phyloP scores from a whole-genome alignment of 2,329 filamentous ascomycete species.

The Botryotinia globosa region DNA sequence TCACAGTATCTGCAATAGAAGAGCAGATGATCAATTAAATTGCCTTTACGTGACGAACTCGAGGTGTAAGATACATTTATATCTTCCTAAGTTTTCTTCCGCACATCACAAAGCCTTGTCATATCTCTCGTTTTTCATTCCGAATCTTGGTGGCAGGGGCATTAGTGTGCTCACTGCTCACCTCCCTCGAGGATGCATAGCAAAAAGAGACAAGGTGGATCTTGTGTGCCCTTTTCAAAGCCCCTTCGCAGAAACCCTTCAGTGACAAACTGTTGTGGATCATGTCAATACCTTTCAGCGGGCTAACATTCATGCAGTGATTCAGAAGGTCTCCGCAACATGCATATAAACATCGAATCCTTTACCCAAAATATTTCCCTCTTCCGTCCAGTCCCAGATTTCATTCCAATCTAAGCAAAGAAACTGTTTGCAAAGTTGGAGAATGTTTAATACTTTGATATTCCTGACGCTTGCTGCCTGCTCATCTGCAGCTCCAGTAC shows the following conservation, averaged over 20 bases:
- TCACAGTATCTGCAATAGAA: not conserved
- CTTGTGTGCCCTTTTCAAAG: not conserved
- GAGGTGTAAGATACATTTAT: not conserved
- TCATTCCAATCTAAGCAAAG: not conserved
- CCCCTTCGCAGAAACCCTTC: not conserved
- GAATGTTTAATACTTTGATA: not conserved
- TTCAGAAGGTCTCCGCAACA: not conserved
- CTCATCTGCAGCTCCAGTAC: slow-evolving; percentile 5
- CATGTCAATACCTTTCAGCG: not conserved
- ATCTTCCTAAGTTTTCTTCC: not conserved
- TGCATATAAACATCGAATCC: not conserved
- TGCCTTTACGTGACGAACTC: not conserved
- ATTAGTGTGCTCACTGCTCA: not conserved
- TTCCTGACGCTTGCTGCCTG: not conserved
- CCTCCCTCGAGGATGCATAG: not conserved
- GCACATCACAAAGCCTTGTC: not conserved
- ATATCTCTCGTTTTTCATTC: not conserved
- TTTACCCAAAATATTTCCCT: not conserved
- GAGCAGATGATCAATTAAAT: not conserved
- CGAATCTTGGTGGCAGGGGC: not conserved
- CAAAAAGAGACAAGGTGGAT: not conserved
- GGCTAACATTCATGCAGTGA: not conserved
- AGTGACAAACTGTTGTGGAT: not conserved
- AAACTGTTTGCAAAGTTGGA: not conserved
- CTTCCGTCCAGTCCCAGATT: not conserved